These are phyloP conservation scores for Cladorrhinum sp. DNA, from an alignment of 2,329 filamentous ascomycete genomes.

Conservation along the genomic window DNA sequence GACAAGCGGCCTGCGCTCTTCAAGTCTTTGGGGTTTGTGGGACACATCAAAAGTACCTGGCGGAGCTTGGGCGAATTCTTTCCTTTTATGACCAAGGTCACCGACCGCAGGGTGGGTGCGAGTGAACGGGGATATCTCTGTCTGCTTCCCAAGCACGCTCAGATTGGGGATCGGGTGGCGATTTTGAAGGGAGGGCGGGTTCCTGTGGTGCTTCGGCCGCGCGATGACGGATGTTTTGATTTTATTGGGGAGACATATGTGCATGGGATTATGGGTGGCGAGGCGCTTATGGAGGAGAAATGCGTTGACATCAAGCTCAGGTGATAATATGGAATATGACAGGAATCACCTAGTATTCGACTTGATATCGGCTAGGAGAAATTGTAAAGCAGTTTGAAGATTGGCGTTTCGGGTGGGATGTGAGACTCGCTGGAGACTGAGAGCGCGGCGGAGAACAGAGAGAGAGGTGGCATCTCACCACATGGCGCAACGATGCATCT, in stretches of 20 bases:
- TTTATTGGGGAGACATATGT: constrained; percentile 15
- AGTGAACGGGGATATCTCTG: constrained; percentile 10
- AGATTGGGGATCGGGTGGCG: constrained; percentile 7
- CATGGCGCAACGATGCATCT: background rate
- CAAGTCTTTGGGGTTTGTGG: background rate
- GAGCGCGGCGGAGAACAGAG: background rate
- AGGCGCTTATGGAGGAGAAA: constrained; percentile 7
- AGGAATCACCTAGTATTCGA: background rate
- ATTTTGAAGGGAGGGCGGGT: constrained; percentile 9
- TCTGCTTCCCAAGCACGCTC: constrained; percentile 9
- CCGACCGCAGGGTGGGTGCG: constrained; percentile 6
- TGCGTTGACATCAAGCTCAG: constrained; percentile 9
- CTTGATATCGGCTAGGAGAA: too few species aligned
- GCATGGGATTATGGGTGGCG: constrained; percentile 14
- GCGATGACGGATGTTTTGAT: constrained; percentile 1
- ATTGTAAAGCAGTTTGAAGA: too few species aligned
- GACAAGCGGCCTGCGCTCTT: background rate
- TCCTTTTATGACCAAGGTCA: background rate
- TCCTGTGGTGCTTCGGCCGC: constrained; percentile 11
- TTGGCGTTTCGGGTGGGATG: too few species aligned
- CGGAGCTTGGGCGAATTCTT: constrained; percentile 6
- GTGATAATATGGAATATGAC: constrained; percentile 1
- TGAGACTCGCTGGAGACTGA: too few species aligned
- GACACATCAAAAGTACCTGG: constrained; percentile 9
- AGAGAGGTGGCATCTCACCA: too few species aligned